These are phyloP conservation scores for Ceratocystis huliohia DNA, from an alignment of 2,329 filamentous ascomycete genomes.

Conservation along the genomic window DNA sequence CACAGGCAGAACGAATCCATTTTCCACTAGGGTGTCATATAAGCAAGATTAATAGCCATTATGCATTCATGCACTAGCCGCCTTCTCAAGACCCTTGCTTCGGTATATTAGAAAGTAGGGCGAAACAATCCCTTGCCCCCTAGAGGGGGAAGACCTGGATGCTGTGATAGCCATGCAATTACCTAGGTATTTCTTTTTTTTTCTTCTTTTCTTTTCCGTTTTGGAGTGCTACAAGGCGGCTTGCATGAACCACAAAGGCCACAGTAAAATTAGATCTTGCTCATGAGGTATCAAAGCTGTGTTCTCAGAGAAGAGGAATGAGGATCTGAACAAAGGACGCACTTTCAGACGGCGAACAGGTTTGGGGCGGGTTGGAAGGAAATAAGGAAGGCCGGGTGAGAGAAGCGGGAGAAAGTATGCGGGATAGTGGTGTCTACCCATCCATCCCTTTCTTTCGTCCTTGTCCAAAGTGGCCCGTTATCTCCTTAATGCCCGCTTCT, in stretches of 20 bases:
- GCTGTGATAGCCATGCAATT: too few relatives aligned
- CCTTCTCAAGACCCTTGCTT: not conserved
- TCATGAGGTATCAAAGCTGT: not conserved
- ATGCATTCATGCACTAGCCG: conserved; percentile 14
- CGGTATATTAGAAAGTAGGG: not conserved
- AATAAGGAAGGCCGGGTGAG: not conserved
- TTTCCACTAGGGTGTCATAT: conserved; percentile 5
- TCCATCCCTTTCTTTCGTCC: not conserved
- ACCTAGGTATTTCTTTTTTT: too few relatives aligned
- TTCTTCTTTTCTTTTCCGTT: too few relatives aligned
- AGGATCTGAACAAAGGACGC: conserved; percentile 4
- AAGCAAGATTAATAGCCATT: conserved; percentile 7
- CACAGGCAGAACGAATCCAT: not conserved
- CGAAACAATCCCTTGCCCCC: not conserved
- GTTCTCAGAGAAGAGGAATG: too few relatives aligned
- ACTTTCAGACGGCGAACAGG: not conserved
- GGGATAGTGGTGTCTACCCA: too few relatives aligned
- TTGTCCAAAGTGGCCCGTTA: not conserved
- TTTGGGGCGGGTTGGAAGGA: not conserved
- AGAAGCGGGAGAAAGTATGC: not conserved
- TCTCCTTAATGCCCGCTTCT: not conserved
- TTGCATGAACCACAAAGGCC: conserved; percentile 4
- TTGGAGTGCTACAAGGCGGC: not conserved
- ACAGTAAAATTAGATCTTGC: not conserved
- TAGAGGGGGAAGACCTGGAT: not conserved